A percentile compares a stretch with the other conserved stretches of the same genome.
Conservation (phyloP, 306 rosid species). For the Sicyos edulis region DNA sequence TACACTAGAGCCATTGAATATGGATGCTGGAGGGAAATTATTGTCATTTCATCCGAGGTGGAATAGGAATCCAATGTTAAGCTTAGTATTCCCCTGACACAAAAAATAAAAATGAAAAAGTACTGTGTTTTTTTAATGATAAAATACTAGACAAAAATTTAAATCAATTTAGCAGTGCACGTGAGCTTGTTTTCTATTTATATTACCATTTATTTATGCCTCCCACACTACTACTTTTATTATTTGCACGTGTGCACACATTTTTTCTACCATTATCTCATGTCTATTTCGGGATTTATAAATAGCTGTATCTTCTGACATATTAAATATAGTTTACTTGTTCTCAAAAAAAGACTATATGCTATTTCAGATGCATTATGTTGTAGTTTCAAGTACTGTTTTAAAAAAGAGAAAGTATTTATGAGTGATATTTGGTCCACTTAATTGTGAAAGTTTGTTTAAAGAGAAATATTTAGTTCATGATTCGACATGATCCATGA, state of each 20-base stretch:
- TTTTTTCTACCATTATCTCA: not conserved
- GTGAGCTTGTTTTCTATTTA: conserved; percentile 9
- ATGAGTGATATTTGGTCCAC: not conserved
- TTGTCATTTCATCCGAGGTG: too few relatives aligned
- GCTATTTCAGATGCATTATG: too few relatives aligned
- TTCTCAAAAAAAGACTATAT: not conserved
- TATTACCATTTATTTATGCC: not conserved
- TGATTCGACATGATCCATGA: too few relatives aligned
- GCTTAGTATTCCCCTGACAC: too few relatives aligned
- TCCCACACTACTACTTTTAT: conserved; percentile 1
- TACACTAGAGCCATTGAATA: too few relatives aligned
- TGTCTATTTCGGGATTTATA: not conserved
- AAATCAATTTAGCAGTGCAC: conserved; percentile 10
- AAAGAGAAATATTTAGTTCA: too few relatives aligned
- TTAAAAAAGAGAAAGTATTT: not conserved
- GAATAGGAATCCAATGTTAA: too few relatives aligned
- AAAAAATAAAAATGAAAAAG: too few relatives aligned
- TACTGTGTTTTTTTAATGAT: too few relatives aligned
- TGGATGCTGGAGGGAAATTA: too few relatives aligned
- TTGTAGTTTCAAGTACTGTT: not conserved
- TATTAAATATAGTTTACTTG: not conserved
- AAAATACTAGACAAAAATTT: not conserved
- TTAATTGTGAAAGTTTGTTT: not conserved
- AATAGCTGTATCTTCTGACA: not conserved
- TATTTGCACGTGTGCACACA: conserved; percentile 16